phyloP scores from a whole-genome alignment of 768 basidiomycete genomes.

The Rossbeevera mucosa region DNA sequence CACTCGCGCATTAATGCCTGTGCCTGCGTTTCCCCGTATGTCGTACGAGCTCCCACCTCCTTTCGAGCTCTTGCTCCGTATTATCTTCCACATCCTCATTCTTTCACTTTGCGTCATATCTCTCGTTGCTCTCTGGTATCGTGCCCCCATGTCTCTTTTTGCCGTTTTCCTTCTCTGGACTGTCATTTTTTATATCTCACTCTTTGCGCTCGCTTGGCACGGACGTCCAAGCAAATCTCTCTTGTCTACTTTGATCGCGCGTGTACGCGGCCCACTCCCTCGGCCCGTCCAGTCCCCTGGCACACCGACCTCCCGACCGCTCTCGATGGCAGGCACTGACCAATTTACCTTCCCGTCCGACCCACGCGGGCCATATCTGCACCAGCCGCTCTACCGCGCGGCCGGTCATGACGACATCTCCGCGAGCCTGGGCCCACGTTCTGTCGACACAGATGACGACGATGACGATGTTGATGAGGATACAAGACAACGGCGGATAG shows the following conservation, averaged over 20 bases:
- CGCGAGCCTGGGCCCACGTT: constrained; percentile 39
- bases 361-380: constrained; percentile 56
- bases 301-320: constrained; percentile 35
- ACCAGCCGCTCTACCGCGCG: constrained; percentile 59
- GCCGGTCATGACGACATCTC: constrained; percentile 42
- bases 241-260: constrained; percentile 45
- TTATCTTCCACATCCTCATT: constrained; percentile 53
- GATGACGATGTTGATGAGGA: constrained; percentile 76
- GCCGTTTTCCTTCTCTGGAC: constrained; percentile 63
- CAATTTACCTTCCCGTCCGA: constrained; percentile 45
- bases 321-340: constrained; percentile 38
- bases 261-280: constrained; percentile 36
- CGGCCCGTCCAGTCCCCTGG: constrained; percentile 32
- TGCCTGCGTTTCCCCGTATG: constrained; percentile 20
- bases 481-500: constrained; percentile 66
- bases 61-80: constrained; percentile 40
- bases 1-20: constrained; percentile 36
- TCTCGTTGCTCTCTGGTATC: constrained; percentile 55
- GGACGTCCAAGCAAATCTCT: constrained; percentile 55
- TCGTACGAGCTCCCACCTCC: constrained; percentile 33
- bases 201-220: constrained; percentile 54
- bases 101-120: constrained; percentile 55
- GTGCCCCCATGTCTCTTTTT: constrained; percentile 53
- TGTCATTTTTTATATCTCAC: constrained; percentile 49
- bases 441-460: constrained; percentile 52